phyloP scores from a whole-genome alignment of 208 protist genomes.

The Naegleria lovaniensis region DNA sequence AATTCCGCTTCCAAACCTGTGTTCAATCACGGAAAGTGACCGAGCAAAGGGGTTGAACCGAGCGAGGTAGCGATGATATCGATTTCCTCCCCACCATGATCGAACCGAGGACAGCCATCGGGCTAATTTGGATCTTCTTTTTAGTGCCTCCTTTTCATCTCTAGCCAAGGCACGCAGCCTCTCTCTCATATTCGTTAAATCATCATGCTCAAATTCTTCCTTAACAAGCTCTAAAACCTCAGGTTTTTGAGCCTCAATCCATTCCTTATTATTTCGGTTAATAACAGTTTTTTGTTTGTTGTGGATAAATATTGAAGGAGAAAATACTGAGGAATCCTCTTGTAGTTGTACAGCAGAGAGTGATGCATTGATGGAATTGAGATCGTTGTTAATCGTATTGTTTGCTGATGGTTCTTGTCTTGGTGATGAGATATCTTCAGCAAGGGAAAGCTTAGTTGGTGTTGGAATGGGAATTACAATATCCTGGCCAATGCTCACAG shows the following conservation, averaged over 20 bases:
- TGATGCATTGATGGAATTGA: too few species aligned
- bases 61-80: neutral
- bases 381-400: too few species aligned
- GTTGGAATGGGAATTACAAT: too few species aligned
- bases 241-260: neutral
- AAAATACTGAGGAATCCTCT: too few species aligned
- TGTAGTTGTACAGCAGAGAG: too few species aligned
- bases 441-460: too few species aligned
- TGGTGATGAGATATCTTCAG: too few species aligned
- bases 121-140: neutral
- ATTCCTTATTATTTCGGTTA: neutral
- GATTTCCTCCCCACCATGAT: neutral
- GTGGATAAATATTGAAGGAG: too few species aligned
- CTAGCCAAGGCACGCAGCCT: neutral
- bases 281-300: neutral
- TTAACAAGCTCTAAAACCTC: neutral
- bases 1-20: slow-evolving; percentile 23
- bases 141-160: neutral
- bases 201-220: neutral
- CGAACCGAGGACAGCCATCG: neutral
- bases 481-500: too few species aligned
- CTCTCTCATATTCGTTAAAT: neutral
- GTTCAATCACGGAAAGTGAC: neutral
- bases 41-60: neutral
- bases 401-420: too few species aligned